Evolutionary conservation across 768 basidiomycete species (phyloP), one percentile per base, ranked within the genome.

Genomic region (Lactarius psammicola): DNA sequence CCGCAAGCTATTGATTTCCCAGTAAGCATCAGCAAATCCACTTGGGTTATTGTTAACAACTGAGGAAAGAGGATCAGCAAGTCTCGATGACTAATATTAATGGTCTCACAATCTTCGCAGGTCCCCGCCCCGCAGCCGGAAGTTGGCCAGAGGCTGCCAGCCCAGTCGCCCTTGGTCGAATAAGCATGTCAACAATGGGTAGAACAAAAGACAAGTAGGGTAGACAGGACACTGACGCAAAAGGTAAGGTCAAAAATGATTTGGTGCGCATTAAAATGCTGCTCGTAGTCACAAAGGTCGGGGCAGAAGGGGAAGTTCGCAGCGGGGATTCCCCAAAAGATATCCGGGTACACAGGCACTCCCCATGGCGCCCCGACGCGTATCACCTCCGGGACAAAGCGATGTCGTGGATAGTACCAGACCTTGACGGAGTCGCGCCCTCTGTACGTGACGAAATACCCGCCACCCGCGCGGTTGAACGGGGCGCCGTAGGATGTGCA

Each of bases 11-110:
- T 84, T 83, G 73, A 92, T 79, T 67, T 84, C 84, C 87, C 88
- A 92, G 74, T 86, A 90, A 1, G 89, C 87, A n/a, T 87, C 78
- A 13, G 66, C 46, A 75, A 90, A 90, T 18, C 79, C 81, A 5
- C 71, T 65, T 0, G 90, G 88, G 69, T 86, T 81, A 65, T 84
- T 81, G 72, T 84, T 74, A 31, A 89, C 88, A 68, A 80, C 86
- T 87, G 62, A 53, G 9, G 15, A 26, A 53, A 18, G 49, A 38
- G 23, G n/a, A 40, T 62, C 6, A 34, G 34, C 28, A 23, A 33
- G 42, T 40, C 40, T 40, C 17, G 4, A 33, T 15, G 18, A 28
- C 55, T 11, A 36, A 60, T 23, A 28, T 17, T 11, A 51, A 31
- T n/a, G 42, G 4, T 75, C 85, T 75, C 69, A 87, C 86, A 82